These are phyloP conservation scores for Fusarium cicatricum DNA, from an alignment of 2,329 filamentous ascomycete genomes.

Conservation along the genomic window DNA sequence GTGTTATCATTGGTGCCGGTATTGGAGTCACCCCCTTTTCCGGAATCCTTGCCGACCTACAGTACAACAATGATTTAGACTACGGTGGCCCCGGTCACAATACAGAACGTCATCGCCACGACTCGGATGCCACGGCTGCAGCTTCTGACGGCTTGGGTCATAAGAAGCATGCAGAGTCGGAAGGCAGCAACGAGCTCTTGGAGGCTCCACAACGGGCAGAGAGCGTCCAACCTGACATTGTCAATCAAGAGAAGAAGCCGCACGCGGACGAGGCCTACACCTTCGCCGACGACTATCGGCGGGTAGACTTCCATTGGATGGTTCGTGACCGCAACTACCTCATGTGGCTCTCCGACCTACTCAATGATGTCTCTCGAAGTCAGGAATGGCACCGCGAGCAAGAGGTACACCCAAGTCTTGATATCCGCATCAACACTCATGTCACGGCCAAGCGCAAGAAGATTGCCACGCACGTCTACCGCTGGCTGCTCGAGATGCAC, in stretches of 20 bases:
- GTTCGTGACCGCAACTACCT: conserved; percentile 65
- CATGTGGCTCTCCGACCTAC: conserved; percentile 64
- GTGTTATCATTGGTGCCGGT: conserved; percentile 63
- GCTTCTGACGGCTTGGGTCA: background rate
- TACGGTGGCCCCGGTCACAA: conserved; percentile 40
- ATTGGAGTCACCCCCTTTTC: conserved; percentile 68
- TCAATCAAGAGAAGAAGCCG: conserved; percentile 26
- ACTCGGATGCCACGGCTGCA: conserved; percentile 11
- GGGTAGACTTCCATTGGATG: conserved; percentile 68
- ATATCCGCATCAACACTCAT: conserved; percentile 64
- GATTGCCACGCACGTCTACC: conserved; percentile 62
- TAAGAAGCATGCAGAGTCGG: background rate
- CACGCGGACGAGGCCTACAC: conserved; percentile 30
- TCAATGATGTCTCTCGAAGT: conserved; percentile 57
- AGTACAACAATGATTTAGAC: conserved; percentile 54
- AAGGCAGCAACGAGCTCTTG: background rate
- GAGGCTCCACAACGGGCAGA: background rate
- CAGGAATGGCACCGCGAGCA: conserved; percentile 51
- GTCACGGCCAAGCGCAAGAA: conserved; percentile 63
- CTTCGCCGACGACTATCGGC: conserved; percentile 53
- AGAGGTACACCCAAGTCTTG: conserved; percentile 51
- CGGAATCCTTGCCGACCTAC: conserved; percentile 63
- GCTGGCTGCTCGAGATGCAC: conserved; percentile 64
- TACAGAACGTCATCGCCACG: background rate
- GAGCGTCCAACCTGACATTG: conserved; percentile 2